Conservation (phyloP, 345 rosid species). For the Corymbia maculata region DNA sequence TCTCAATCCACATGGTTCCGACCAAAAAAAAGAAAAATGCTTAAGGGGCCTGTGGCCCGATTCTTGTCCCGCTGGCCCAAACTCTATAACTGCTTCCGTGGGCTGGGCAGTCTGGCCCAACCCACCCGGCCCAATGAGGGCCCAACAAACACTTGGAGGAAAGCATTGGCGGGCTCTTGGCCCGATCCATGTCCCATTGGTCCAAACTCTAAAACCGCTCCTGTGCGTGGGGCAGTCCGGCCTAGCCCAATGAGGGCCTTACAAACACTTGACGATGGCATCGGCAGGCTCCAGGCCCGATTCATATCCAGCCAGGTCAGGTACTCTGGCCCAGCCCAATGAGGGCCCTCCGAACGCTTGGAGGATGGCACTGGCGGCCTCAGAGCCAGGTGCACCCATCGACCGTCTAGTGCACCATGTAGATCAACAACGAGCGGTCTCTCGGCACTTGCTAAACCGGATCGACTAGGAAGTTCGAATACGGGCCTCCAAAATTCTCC, state of each 20-base stretch:
- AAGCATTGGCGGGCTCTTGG: not conserved
- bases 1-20: not conserved
- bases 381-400: not conserved
- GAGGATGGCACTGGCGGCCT: accelerated
- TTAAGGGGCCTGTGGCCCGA: not conserved
- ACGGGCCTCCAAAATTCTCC: not conserved
- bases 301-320: accelerated
- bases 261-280: too few relatives aligned
- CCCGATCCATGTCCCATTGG: not conserved
- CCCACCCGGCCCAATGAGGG: not conserved
- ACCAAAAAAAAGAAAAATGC: too few relatives aligned
- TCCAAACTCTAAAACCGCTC: not conserved
- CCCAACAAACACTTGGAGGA: not conserved
- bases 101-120: not conserved
- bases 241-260: too few relatives aligned
- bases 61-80: not conserved
- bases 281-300: accelerated
- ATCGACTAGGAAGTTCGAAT: not conserved
- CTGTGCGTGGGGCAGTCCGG: too few relatives aligned
- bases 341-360: not conserved
- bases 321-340: not conserved
- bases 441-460: not conserved
- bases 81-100: not conserved
- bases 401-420: not conserved
- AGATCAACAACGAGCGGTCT: not conserved